Percentiles rank a stretch among this genome's conserved stretches.
Conservation (phyloP, 2,329 filamentous ascomycete species). For the Colletotrichum shisoi region DNA sequence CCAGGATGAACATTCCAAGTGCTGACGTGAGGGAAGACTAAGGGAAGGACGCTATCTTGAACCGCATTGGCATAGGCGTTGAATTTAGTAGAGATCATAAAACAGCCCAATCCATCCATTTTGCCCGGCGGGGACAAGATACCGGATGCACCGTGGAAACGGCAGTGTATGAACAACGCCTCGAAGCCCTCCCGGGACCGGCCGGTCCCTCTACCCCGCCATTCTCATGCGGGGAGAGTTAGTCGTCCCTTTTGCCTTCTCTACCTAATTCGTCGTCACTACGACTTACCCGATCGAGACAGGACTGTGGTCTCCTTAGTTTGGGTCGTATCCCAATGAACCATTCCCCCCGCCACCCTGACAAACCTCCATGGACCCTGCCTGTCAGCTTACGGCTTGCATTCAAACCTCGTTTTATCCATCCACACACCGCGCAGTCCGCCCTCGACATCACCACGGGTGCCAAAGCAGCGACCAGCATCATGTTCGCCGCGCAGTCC, state of each 20-base stretch:
- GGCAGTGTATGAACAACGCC: background rate
- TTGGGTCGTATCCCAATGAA: background rate
- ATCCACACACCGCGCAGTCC: too few relatives aligned
- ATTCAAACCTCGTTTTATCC: too few relatives aligned
- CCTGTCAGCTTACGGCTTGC: background rate
- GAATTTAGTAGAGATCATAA: background rate
- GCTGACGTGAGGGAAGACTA: conserved; percentile 23
- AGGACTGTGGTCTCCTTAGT: conserved; percentile 5
- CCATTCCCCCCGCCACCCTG: conserved; percentile 1
- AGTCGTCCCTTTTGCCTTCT: background rate
- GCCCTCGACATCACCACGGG: background rate
- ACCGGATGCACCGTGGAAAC: background rate
- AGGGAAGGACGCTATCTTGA: background rate
- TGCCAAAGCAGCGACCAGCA: background rate
- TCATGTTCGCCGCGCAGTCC: conserved; percentile 33
- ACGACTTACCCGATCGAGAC: conserved; percentile 32
- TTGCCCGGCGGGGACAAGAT: background rate
- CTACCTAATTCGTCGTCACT: conserved; percentile 30
- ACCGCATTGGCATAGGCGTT: background rate
- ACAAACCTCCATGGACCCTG: background rate
- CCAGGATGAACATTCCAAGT: background rate
- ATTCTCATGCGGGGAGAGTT: conserved; percentile 22
- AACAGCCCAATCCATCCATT: background rate
- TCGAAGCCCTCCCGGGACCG: background rate
- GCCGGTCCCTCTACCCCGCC: conserved; percentile 24